phyloP scores from a whole-genome alignment of 192 early-diverging fungal species.

The Coemansia sp. region DNA sequence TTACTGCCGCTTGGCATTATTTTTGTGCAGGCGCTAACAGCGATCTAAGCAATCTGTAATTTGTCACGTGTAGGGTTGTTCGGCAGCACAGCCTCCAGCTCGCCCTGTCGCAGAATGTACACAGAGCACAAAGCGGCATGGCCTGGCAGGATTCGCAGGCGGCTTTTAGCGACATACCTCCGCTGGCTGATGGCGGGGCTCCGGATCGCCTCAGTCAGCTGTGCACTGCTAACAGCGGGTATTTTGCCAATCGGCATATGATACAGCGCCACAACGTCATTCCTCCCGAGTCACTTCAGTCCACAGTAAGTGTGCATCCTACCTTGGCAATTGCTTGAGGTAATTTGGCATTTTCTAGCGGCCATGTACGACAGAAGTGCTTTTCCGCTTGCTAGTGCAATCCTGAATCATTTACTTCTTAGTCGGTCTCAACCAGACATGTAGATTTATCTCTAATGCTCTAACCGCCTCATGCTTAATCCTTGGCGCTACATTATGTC shows the following conservation, averaged over 20 bases:
- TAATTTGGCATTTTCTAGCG: neutral
- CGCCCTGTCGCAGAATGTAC: slow-evolving; percentile 7
- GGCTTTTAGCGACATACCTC: slow-evolving; percentile 6
- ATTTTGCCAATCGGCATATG: slow-evolving; percentile 37
- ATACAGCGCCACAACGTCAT: slow-evolving; percentile 52
- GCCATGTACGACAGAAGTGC: neutral
- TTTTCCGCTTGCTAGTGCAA: neutral
- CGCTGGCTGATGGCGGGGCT: slow-evolving; percentile 23
- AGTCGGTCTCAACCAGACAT: neutral
- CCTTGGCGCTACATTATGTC: neutral
- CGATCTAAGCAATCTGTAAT: neutral
- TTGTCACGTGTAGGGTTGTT: slow-evolving; percentile 31
- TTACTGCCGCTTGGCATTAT: neutral
- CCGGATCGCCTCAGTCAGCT: slow-evolving; percentile 35
- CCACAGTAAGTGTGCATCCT: slow-evolving; percentile 33
- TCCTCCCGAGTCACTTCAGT: slow-evolving; percentile 38
- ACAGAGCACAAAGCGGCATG: neutral
- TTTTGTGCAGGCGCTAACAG: neutral
- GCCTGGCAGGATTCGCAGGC: slow-evolving; percentile 8
- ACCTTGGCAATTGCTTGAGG: neutral
- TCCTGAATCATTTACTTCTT: neutral
- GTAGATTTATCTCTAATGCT: neutral
- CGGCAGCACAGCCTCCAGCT: slow-evolving; percentile 31
- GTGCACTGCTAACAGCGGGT: slow-evolving; percentile 35
- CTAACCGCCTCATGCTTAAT: neutral